Evolutionary conservation across 257 asterid genomes (phyloP).

Genomic region (Solanum corneliomulleri): DNA sequence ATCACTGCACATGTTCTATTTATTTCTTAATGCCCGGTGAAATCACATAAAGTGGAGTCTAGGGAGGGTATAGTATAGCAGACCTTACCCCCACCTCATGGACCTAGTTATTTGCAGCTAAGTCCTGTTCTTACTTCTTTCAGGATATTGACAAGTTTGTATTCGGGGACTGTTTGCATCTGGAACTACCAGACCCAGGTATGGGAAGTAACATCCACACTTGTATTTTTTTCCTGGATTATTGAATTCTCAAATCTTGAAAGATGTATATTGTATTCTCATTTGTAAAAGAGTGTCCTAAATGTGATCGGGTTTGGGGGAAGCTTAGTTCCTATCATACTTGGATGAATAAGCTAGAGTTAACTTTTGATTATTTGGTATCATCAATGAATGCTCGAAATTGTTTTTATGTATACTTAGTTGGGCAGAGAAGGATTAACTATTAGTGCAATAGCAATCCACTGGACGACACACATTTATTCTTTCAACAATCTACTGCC

Average conservation of each 20-base stretch:
- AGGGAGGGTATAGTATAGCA: neutral
- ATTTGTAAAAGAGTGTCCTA: neutral
- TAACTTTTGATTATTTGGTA: neutral
- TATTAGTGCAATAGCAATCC: neutral
- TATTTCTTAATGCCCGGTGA: neutral
- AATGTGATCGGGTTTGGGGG: neutral
- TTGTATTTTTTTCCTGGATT: neutral
- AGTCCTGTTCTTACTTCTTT: neutral
- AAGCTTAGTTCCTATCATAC: neutral
- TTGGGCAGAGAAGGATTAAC: neutral
- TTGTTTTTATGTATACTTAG: neutral
- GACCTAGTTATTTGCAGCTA: neutral
- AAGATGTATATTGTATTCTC: neutral
- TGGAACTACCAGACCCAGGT: conserved; percentile 98
- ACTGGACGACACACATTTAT: neutral
- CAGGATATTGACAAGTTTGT: conserved; percentile 89
- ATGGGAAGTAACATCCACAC: neutral
- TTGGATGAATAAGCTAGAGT: neutral
- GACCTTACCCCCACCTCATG: neutral
- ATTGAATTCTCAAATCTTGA: neutral
- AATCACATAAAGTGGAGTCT: neutral
- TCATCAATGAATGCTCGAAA: neutral
- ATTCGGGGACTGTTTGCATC: conserved; percentile 82
- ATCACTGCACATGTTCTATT: neutral
- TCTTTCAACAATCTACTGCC: neutral